Evolutionary conservation across 257 asterid genomes (phyloP), one percentile per base, ranked within the genome.

Genomic region (Ehretia macrophylla): DNA sequence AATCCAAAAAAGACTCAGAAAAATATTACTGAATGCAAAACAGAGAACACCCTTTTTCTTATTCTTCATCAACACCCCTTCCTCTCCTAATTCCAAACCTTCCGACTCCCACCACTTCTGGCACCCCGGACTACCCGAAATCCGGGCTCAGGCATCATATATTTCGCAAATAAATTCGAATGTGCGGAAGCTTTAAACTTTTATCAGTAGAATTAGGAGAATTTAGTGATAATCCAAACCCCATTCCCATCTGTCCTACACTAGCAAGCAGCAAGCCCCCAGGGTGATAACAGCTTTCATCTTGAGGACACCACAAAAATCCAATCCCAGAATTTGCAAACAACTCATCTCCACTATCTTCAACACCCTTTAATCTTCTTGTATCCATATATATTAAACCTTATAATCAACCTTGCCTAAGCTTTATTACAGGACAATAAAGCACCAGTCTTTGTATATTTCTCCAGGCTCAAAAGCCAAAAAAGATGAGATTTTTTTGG

Each of bases 261-360:
- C 81, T 68, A 35, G 84, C 81, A 69, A 79, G 75, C 48, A 79
- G 75, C 48, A 79, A 44, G 16, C 84, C 75, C 16, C 81, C 70
- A 52, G 66, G 22, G 47, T 58, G 65, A 51, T 23, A 42, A 39
- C 54, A 49, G 10, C 64, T 64, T 58, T 79, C 79, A 63, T 66
- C 75, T 12, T 68, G 64, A 46, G 76, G 79, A 61, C 75, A 75
- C 84, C 84, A 75, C 5, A 75, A 21, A 14, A 79, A 66, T 59
- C 81, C 75, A 51, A 72, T 63, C 58, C 74, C 77, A 55, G 76
- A 62, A 56, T 68, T 65, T 42, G 67, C 14, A 32, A 63, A 64
- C 21, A 65, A 47, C 17, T 23, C 22, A 22, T 45, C 74, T n/a
- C 71, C 74, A 46, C 54, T 65, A 32, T 17, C 58, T 44, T 51